phyloP scores from a whole-genome alignment of 164 flowering plant species.

The Warburgia ugandensis region DNA sequence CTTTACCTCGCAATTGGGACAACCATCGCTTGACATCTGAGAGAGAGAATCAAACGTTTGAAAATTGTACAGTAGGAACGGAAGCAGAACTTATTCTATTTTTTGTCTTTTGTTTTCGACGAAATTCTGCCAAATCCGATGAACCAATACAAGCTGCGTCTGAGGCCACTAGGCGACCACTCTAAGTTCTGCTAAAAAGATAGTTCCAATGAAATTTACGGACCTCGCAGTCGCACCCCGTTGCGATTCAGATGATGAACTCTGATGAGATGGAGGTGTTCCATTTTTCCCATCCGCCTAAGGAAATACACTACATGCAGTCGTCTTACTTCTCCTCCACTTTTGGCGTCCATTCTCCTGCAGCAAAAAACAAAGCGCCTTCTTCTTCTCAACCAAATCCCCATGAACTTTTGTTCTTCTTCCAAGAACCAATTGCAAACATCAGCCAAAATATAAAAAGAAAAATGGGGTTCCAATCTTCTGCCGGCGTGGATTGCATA shows the following conservation, averaged over 20 bases:
- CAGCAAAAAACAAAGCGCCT: not conserved
- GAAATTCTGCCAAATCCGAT: not conserved
- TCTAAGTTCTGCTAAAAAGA: not conserved
- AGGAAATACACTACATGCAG: constrained; percentile 63
- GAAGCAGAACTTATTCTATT: not conserved
- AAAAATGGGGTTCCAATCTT: not conserved
- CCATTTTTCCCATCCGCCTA: constrained; percentile 49
- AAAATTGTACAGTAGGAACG: not conserved
- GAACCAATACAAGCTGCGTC: not conserved
- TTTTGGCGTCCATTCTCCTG: constrained; percentile 26
- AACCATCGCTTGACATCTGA: constrained; percentile 83
- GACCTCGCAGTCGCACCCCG: constrained; percentile 59
- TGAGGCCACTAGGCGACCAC: no score
- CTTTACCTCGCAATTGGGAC: constrained; percentile 63
- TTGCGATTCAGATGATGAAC: constrained; percentile 41
- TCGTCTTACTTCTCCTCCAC: constrained; percentile 35
- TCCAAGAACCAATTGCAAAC: no score
- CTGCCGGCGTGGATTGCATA: not conserved
- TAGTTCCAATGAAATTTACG: not conserved
- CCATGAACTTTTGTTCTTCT: not conserved
- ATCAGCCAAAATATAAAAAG: not conserved
- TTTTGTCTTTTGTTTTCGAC: not conserved
- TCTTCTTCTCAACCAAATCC: not conserved
- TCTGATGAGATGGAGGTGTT: constrained; percentile 79
- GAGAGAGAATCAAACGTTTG: not conserved